A percentile compares a stretch with the other conserved stretches of the same genome.
Conservation (phyloP, 2,329 filamentous ascomycete genomes). For the Cercospora sp. region DNA sequence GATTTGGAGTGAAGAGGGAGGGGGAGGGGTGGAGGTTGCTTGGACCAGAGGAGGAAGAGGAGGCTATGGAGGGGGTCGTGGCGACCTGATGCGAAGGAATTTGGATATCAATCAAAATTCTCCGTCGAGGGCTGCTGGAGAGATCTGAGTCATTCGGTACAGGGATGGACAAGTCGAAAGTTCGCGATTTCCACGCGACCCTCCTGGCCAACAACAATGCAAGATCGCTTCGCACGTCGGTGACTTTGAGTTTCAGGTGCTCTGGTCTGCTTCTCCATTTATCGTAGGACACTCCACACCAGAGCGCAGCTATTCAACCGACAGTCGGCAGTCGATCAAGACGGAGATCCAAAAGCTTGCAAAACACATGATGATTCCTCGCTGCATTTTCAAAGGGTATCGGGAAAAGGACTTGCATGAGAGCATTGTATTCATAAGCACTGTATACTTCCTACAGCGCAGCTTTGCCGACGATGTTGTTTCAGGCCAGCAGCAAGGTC, state of each 20-base stretch:
- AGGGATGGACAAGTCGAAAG: not conserved
- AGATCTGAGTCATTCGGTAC: not conserved
- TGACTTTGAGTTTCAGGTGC: not conserved
- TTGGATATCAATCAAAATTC: not conserved
- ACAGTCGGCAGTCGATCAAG: not conserved
- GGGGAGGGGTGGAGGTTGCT: not conserved
- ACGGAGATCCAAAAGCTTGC: not conserved
- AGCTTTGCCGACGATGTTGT: not conserved
- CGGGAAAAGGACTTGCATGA: not conserved
- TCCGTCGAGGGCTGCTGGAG: too few relatives aligned
- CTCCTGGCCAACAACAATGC: not conserved
- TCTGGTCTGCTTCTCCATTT: not conserved
- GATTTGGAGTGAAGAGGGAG: constrained; percentile 1
- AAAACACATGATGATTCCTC: not conserved
- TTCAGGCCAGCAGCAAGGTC: not conserved
- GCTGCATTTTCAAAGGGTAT: not conserved
- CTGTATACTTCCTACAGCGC: not conserved
- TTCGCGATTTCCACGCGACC: not conserved
- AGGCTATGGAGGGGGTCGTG: not conserved
- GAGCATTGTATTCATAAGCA: not conserved
- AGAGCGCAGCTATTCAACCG: too few relatives aligned
- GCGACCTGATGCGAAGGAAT: not conserved
- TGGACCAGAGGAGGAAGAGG: not conserved
- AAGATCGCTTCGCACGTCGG: not conserved
- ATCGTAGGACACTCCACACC: not conserved